These are phyloP conservation scores for Porpolomopsis calyptriformis DNA, from an alignment of 768 basidiomycete genomes.

Conservation along the genomic window DNA sequence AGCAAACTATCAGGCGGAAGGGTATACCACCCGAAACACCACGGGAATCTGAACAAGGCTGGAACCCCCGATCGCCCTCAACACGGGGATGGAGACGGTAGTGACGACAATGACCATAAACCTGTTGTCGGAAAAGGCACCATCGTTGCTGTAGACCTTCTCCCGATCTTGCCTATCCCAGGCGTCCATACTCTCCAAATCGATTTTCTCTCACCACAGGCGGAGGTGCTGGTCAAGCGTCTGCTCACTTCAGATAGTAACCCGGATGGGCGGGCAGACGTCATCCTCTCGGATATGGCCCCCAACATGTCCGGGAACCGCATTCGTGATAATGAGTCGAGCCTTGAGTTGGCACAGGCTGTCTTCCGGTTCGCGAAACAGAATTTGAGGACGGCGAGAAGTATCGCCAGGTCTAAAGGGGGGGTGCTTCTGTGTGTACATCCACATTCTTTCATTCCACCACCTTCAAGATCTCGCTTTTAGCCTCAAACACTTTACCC, in stretches of 20 bases:
- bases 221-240: slow-evolving; percentile 13
- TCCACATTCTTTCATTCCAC: slow-evolving; percentile 5
- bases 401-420: slow-evolving; percentile 31
- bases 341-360: slow-evolving; percentile 63
- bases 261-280: slow-evolving; percentile 45
- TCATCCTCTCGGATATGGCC: slow-evolving; percentile 88
- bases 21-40: background rate
- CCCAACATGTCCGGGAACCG: slow-evolving; percentile 69
- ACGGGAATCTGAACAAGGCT: no score
- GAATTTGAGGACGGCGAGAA: slow-evolving; percentile 39
- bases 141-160: slow-evolving; percentile 74
- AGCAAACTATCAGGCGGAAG: background rate
- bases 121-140: slow-evolving; percentile 25
- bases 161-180: slow-evolving; percentile 58
- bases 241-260: slow-evolving; percentile 11
- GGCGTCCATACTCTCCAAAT: slow-evolving; percentile 67
- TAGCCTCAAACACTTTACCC: slow-evolving; percentile 80
- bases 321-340: slow-evolving; percentile 51
- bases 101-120: slow-evolving; percentile 18
- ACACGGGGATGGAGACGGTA: slow-evolving; percentile 7
- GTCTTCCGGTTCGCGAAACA: slow-evolving; percentile 58
- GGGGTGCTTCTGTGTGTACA: slow-evolving; percentile 48
- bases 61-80: slow-evolving; percentile 7
- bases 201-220: slow-evolving; percentile 55
- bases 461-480: slow-evolving; percentile 5